Evolutionary conservation across 352 stramenopile genomes (phyloP).

Genomic region (Globisporangium ultimum): DNA sequence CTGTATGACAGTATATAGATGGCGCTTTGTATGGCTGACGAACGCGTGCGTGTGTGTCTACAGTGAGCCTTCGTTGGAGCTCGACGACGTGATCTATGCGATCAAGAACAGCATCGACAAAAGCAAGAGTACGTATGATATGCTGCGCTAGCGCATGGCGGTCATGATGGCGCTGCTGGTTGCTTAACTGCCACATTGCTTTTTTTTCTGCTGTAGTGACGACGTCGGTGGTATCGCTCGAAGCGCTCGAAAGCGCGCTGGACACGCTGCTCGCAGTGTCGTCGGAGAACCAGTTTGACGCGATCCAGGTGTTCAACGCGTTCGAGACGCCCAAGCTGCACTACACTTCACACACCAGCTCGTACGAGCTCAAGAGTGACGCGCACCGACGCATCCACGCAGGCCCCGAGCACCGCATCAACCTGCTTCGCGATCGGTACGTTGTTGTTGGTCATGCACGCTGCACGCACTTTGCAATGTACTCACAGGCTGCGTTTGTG

Average conservation of each 20-base stretch:
- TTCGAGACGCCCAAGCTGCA: constrained; percentile 70
- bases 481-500: neutral
- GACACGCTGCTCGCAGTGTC: constrained; percentile 81
- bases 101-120: constrained; percentile 90
- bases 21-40: no score
- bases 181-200: neutral
- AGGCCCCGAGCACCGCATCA: constrained; percentile 46
- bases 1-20: neutral
- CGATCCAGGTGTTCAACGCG: constrained; percentile 81
- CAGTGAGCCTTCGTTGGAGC: constrained; percentile 69
- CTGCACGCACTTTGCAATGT: neutral
- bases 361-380: constrained; percentile 71
- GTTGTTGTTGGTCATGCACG: neutral
- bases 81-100: constrained; percentile 82
- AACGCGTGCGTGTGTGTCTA: neutral
- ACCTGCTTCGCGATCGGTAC: constrained; percentile 63
- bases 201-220: constrained; percentile 36
- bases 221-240: constrained; percentile 78
- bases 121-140: constrained; percentile 63
- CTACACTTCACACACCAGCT: constrained; percentile 61
- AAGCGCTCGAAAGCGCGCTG: constrained; percentile 77
- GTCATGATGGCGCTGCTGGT: neutral
- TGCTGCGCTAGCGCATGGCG: no score
- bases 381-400: constrained; percentile 55
- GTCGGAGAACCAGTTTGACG: constrained; percentile 74